Conservation (phyloP, 208 protist species). For the Leishmania tropica region DNA sequence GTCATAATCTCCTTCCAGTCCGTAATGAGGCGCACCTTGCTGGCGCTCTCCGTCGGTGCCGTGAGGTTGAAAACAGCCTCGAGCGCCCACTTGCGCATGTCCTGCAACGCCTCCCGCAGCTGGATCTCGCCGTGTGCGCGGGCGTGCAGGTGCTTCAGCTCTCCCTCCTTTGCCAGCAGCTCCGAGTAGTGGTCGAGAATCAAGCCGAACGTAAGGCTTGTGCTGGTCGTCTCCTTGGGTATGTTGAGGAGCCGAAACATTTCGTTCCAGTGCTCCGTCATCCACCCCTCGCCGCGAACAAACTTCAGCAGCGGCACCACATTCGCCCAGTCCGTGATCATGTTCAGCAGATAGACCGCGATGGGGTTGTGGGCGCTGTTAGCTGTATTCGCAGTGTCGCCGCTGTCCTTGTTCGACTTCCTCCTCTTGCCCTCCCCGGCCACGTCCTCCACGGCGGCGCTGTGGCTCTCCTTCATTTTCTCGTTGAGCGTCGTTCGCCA, state of each 20-base stretch:
- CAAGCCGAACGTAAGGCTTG: conserved; percentile 89
- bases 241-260: conserved; percentile 93
- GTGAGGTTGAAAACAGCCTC: conserved; percentile 90
- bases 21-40: conserved; percentile 93
- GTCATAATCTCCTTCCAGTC: conserved; percentile 98
- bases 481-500: conserved; percentile 68
- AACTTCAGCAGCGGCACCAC: conserved; percentile 89
- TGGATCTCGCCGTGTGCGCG: conserved; percentile 95
- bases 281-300: conserved; percentile 95
- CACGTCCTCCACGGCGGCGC: background rate
- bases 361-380: conserved; percentile 44
- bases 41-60: conserved; percentile 48
- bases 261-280: conserved; percentile 96
- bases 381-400: background rate
- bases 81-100: conserved; percentile 93
- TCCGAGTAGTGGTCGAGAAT: conserved; percentile 81
- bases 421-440: background rate
- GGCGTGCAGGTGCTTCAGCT: conserved; percentile 93
- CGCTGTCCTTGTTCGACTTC: conserved; percentile 11
- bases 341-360: conserved; percentile 60
- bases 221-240: conserved; percentile 68
- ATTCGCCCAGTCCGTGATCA: conserved; percentile 72
- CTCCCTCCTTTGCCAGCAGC: conserved; percentile 78
- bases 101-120: conserved; percentile 95
- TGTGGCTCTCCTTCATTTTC: conserved; percentile 10